Percentiles rank a stretch among this genome's conserved stretches.
These are phyloP conservation scores for Pugionium dolabratum DNA, from an alignment of 345 rosid genomes.

Conservation along the genomic window DNA sequence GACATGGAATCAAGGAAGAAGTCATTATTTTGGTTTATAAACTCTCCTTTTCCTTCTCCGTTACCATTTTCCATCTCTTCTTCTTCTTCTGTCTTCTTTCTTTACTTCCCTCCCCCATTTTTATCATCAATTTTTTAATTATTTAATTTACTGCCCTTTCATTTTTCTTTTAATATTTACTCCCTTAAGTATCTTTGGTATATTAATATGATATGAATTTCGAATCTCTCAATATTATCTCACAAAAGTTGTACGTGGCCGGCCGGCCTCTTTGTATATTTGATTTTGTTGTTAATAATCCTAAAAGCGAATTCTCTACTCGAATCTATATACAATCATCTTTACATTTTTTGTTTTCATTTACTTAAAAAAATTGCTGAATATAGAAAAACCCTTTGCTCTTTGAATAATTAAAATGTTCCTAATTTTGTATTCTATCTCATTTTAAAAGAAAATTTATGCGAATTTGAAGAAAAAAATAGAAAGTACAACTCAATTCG, in stretches of 20 bases:
- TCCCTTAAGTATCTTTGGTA: background rate
- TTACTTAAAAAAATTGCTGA: background rate
- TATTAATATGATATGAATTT: constrained; percentile 11
- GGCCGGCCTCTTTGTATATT: constrained; percentile 30
- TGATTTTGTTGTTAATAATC: constrained; percentile 7
- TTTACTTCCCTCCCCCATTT: constrained; percentile 26
- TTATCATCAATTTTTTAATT: constrained; percentile 17
- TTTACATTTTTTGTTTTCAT: background rate
- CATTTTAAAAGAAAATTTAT: background rate
- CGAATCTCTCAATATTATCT: constrained; percentile 33
- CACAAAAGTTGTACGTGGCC: constrained; percentile 35
- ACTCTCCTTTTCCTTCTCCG: constrained; percentile 40
- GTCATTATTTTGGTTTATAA: constrained; percentile 47
- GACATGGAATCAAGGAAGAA: constrained; percentile 86
- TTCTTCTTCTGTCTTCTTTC: constrained; percentile 15
- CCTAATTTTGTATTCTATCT: background rate
- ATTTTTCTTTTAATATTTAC: constrained; percentile 16
- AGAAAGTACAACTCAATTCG: background rate
- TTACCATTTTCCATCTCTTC: constrained; percentile 35
- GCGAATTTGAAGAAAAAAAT: background rate
- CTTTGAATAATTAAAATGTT: constrained; percentile 16
- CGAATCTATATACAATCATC: constrained; percentile 15
- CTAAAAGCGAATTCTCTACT: constrained; percentile 11
- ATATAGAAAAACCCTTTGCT: background rate
- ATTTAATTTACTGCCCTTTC: constrained; percentile 29